phyloP scores from a whole-genome alignment of 192 early-diverging fungal genomes.

The Coemansia umbellata region DNA sequence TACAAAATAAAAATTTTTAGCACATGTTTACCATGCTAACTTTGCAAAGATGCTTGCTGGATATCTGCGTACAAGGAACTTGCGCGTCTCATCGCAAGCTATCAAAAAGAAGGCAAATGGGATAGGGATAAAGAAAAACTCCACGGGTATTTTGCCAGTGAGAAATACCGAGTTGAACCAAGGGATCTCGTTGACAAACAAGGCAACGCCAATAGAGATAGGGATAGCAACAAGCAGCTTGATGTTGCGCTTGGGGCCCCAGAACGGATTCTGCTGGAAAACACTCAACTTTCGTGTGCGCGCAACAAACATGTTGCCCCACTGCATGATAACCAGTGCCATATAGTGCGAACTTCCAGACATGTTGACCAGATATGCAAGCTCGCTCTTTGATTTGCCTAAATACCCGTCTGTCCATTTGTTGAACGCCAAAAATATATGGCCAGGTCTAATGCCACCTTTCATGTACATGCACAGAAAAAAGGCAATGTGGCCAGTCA shows the following conservation, averaged over 20 bases:
- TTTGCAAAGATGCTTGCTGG: conserved; percentile 17
- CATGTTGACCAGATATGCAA: conserved; percentile 35
- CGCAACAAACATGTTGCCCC: conserved; percentile 50
- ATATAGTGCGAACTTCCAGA: conserved; percentile 50
- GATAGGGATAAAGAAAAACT: conserved; percentile 61
- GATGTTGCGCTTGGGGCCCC: conserved; percentile 38
- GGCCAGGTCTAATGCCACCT: conserved; percentile 54
- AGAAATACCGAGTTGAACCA: conserved; percentile 51
- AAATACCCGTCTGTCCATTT: conserved; percentile 55
- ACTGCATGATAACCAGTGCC: conserved; percentile 47
- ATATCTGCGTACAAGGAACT: conserved; percentile 46
- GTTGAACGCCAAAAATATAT: conserved; percentile 57
- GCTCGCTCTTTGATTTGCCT: conserved; percentile 50
- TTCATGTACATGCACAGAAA: conserved; percentile 63
- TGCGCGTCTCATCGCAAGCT: conserved; percentile 56
- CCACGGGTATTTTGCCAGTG: conserved; percentile 52
- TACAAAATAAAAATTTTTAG: too few species aligned
- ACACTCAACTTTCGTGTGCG: conserved; percentile 41
- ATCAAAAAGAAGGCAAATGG: conserved; percentile 53
- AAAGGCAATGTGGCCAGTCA: conserved; percentile 67
- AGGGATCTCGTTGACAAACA: conserved; percentile 28
- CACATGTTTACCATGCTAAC: conserved; percentile 31
- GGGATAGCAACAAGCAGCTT: conserved; percentile 32
- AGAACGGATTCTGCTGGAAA: conserved; percentile 45
- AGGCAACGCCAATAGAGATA: conserved; percentile 21